A percentile compares a stretch with the other conserved stretches of the same genome.
Evolutionary conservation across 2,329 filamentous ascomycete species (phyloP).

Genomic region (Fusarium metavorans): DNA sequence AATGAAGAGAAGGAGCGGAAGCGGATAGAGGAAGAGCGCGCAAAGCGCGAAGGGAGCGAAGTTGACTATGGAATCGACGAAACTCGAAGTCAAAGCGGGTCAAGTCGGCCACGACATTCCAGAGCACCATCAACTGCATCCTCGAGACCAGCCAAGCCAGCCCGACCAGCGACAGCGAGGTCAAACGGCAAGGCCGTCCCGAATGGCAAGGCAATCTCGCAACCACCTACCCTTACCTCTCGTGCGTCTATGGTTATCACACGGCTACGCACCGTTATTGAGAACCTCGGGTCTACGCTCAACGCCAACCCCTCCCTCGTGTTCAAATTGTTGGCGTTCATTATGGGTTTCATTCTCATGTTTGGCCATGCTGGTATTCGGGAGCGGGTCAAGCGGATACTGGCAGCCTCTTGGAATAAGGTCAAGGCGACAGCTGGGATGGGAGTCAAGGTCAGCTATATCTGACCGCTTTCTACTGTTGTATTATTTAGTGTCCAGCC

Average conservation of each 20-base stretch:
- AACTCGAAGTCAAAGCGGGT: constrained; percentile 54
- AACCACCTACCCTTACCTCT: constrained; percentile 54
- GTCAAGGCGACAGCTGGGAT: constrained; percentile 88
- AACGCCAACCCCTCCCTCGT: constrained; percentile 69
- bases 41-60: constrained; percentile 66
- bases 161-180: constrained; percentile 40
- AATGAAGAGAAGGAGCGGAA: constrained; percentile 68
- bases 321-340: constrained; percentile 78
- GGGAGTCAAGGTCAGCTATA: constrained; percentile 98
- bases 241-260: constrained; percentile 65
- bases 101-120: constrained; percentile 49
- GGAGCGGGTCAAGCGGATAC: constrained; percentile 76
- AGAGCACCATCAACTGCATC: constrained; percentile 51
- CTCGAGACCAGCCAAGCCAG: constrained; percentile 42
- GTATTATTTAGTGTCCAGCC: constrained; percentile 41
- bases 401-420: constrained; percentile 82
- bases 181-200: constrained; percentile 47
- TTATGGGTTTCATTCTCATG: constrained; percentile 81
- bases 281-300: constrained; percentile 62
- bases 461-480: constrained; percentile 62
- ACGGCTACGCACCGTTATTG: constrained; percentile 64
- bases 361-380: constrained; percentile 81
- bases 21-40: constrained; percentile 66
- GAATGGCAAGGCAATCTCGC: constrained; percentile 45
- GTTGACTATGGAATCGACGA: constrained; percentile 78